Evolutionary conservation across 2,329 filamentous ascomycete genomes (phyloP).

Genomic region (Epichloe scottii): DNA sequence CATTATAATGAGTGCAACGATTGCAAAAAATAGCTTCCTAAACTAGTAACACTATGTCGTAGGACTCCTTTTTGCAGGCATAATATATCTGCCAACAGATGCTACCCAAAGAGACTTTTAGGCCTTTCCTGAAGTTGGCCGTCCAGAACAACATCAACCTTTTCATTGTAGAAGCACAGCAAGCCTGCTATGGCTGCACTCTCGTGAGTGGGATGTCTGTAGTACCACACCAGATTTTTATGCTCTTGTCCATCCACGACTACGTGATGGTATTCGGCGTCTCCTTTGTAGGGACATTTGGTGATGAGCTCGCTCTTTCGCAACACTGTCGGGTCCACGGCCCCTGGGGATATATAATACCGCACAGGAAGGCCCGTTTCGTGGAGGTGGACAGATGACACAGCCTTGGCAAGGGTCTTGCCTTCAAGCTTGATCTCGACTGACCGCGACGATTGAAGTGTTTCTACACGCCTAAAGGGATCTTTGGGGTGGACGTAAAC

Average conservation of each 20-base stretch:
- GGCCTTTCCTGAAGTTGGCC: constrained; percentile 20
- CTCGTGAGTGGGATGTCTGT: constrained; percentile 43
- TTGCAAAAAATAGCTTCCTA: background rate
- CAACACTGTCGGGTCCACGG: constrained; percentile 33
- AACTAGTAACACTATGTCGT: background rate
- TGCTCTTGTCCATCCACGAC: constrained; percentile 30
- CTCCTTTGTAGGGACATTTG: constrained; percentile 55
- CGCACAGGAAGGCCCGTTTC: constrained; percentile 48
- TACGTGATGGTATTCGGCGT: constrained; percentile 49
- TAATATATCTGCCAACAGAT: background rate
- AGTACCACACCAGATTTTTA: constrained; percentile 50
- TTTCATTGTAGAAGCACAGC: constrained; percentile 57
- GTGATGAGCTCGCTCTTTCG: constrained; percentile 38
- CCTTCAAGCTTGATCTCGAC: constrained; percentile 38
- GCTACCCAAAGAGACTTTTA: constrained; percentile 2
- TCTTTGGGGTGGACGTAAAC: constrained; percentile 54
- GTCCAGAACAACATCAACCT: constrained; percentile 49
- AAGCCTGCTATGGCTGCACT: constrained; percentile 40
- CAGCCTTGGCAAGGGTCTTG: constrained; percentile 31
- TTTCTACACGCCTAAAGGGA: constrained; percentile 52
- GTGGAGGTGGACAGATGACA: constrained; percentile 38
- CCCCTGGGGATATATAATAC: constrained; percentile 44
- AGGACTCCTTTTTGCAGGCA: background rate
- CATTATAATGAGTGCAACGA: background rate
- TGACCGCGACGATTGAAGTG: constrained; percentile 39